Evolutionary conservation across 2,329 filamentous ascomycete genomes (phyloP).

Genomic region (Diaporthe citri): DNA sequence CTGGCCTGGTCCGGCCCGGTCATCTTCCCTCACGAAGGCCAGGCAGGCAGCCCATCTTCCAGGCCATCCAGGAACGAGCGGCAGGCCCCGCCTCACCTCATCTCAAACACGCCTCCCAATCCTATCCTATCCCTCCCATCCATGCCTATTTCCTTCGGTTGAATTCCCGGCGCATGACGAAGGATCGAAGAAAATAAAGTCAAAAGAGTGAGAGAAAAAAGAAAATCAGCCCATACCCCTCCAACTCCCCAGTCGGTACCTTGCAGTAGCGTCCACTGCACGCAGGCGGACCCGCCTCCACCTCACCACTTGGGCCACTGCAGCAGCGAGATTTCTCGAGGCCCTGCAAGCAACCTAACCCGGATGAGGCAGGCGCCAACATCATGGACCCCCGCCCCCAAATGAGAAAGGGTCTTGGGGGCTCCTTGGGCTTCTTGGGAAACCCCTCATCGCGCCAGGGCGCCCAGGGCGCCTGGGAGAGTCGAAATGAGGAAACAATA

Average conservation of each 20-base stretch:
- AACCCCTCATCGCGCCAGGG: not conserved
- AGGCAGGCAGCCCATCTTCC: not conserved
- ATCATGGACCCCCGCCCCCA: not conserved
- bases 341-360: conserved; percentile 10
- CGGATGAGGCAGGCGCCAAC: conserved; percentile 14
- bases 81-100: not conserved
- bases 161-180: not conserved
- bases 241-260: not conserved
- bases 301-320: not conserved
- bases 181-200: not conserved
- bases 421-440: not conserved
- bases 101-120: not conserved
- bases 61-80: not conserved
- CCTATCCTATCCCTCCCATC: not conserved
- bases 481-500: not conserved
- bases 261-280: conserved; percentile 14
- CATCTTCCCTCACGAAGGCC: not conserved
- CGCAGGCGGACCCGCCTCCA: conserved; percentile 8
- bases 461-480: not conserved
- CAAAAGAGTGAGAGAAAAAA: too few species aligned
- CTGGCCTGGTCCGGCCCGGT: not conserved
- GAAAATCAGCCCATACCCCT: not conserved
- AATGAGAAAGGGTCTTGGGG: conserved; percentile 24
- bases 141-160: not conserved
- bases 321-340: not conserved